Base-by-base conservation (phyloP, 2,329 filamentous ascomycete species). In the Tolypocladium nubicola region DNA sequence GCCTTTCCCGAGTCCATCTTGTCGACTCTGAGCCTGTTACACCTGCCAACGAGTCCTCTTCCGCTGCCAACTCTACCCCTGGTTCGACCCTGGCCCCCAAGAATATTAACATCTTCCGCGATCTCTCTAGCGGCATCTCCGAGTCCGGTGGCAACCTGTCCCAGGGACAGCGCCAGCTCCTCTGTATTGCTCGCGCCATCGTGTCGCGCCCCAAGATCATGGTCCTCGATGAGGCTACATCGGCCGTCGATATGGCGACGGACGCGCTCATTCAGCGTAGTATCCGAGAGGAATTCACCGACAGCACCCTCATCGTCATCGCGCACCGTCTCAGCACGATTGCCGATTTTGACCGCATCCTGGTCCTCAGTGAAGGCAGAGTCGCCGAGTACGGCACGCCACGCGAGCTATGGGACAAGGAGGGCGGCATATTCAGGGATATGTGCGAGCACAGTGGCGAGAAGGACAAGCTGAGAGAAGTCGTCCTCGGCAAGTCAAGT, bases 151-250 rank as follows among this genome's bases (percentile, higher is more conserved):
- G 87, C 4, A 91, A 90, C 67, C 76, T 90, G 21, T 89, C 86
- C 0, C 87, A 90, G 67, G 87, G 88, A 35, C 88, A 91, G 69
- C 80, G 88, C 3, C 88, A 91, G 69, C 83, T 90, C 0, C 79
- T 91, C 41, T 90, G 87, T 65, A 81, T 90, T 4, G 87, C 87
- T 1, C 84, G 84, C 54, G 87, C 85, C 54, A 89, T 90, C 62
- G 83, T 90, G 30, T 79, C 83, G 0, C 79, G 85, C 0, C 87
- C 88, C 3, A 87, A 87, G 66, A 84, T 93, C 63, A 87, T 93
- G 81, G 83, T 92, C 1, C 79, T 92, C 1, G 88, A 93, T 67
- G 88, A 92, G 72, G 88, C 89, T 0, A 93, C 89, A 0, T 86
- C 82, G 3, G 87, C 88, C 0, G 87, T 92, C 2, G 88, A 91